Evolutionary conservation across 768 basidiomycete species (phyloP).

Genomic region (Leccinellum albellum): DNA sequence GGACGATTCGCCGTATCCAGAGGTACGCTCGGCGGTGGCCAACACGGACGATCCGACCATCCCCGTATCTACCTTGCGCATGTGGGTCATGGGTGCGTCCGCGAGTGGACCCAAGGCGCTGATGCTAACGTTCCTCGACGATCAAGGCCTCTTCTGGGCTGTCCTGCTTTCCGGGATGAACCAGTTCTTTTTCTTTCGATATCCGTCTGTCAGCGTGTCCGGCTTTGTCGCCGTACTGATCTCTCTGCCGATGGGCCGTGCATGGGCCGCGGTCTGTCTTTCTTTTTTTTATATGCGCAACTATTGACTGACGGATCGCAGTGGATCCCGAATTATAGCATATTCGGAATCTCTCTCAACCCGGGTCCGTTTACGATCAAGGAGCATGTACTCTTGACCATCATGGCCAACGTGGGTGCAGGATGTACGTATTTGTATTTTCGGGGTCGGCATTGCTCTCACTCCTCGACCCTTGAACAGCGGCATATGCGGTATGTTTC

Average conservation of each 20-base stretch:
- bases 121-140: not conserved
- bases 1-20: constrained; percentile 84
- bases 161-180: constrained; percentile 71
- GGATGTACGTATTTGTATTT: constrained; percentile 19
- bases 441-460: not conserved
- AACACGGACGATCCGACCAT: constrained; percentile 68
- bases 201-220: constrained; percentile 42
- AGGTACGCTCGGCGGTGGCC: constrained; percentile 73
- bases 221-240: constrained; percentile 65
- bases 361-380: constrained; percentile 78
- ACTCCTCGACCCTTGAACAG: constrained; percentile 7
- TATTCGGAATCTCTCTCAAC: constrained; percentile 63
- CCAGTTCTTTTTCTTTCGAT: constrained; percentile 75
- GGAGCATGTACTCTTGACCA: constrained; percentile 64
- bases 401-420: constrained; percentile 53
- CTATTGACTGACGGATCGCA: constrained; percentile 16
- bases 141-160: constrained; percentile 41
- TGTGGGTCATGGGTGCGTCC: constrained; percentile 50
- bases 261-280: constrained; percentile 45
- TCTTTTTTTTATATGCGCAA: too few relatives aligned
- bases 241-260: constrained; percentile 63
- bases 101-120: not conserved
- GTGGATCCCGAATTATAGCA: constrained; percentile 45
- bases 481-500: constrained; percentile 44
- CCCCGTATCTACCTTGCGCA: constrained; percentile 55